Evolutionary conservation across 2,329 filamentous ascomycete genomes (phyloP).

Genomic region (Coniochaeta sp.): DNA sequence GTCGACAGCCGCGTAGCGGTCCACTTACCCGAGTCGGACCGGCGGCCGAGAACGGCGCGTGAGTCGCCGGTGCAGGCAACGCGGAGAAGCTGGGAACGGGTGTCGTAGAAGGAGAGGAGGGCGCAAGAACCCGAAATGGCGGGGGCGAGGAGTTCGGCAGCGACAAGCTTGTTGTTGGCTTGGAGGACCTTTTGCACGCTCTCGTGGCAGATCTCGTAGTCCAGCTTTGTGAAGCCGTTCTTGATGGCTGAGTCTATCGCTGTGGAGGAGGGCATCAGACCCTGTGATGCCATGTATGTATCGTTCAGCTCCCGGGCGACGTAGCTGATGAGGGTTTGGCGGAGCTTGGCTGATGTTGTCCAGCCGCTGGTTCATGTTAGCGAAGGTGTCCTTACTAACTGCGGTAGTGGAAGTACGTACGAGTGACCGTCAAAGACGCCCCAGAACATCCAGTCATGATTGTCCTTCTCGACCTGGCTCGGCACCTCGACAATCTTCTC

Average conservation of each 20-base stretch:
- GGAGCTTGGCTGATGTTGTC: conserved; percentile 94
- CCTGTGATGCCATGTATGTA: conserved; percentile 70
- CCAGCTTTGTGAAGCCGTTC: conserved; percentile 77
- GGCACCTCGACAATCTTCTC: conserved; percentile 96
- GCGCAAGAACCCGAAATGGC: conserved; percentile 97
- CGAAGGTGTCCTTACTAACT: not conserved
- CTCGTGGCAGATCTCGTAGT: conserved; percentile 90
- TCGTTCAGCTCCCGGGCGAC: conserved; percentile 88
- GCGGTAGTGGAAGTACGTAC: conserved; percentile 41
- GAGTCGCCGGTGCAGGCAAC: conserved; percentile 95
- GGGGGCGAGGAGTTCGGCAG: conserved; percentile 84
- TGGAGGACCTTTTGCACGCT: conserved; percentile 89
- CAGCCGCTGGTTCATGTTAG: conserved; percentile 58
- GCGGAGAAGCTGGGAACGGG: conserved; percentile 74
- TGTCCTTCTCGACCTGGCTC: conserved; percentile 44
- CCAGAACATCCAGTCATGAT: conserved; percentile 99
- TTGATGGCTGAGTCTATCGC: conserved; percentile 90
- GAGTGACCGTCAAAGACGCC: conserved; percentile 96
- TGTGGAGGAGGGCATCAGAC: conserved; percentile 63
- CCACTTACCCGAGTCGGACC: conserved; percentile 79
- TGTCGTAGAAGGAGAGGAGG: conserved; percentile 93
- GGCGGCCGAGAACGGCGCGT: conserved; percentile 83
- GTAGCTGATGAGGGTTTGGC: conserved; percentile 85
- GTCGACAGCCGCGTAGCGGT: conserved; percentile 81
- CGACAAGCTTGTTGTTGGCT: conserved; percentile 80